Evolutionary conservation across 805 yeast genomes (phyloP), one percentile per base, ranked within the genome.

Genomic region (Ogataea chonburiensis): DNA sequence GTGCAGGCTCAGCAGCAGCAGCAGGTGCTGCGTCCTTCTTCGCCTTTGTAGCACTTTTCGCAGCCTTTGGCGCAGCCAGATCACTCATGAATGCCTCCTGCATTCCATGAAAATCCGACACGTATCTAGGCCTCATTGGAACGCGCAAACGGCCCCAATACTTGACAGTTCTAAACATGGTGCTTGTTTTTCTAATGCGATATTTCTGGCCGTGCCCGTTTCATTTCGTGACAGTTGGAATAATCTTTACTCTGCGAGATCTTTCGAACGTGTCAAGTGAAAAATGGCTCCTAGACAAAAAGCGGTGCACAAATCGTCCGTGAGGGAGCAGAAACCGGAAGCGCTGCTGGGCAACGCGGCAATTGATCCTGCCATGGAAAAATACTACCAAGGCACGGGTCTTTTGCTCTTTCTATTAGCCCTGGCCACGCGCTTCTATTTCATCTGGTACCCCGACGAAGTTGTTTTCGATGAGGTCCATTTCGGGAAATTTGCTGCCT

Each of bases 391-490:
- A 17, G 7, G 61, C 16, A 68, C 70, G 2, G 55, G 70, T 38
- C 38, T 53, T 2, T 37, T 56, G 5, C 61, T 75, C 11, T 71
- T 79, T 2, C 24, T 55, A 0, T 36, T 67, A 15, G 78, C 79
- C 0, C 61, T 68, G 21, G 62, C 56, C 32, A 71, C 80, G 4
- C 67, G 95, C 54, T 82, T 83, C 59, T 71, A 72, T 46, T 68
- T 67, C 40, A 71, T 85, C 37, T 70, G 79, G 58, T 67, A 64
- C 31, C 94, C 94, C 3, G 68, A 71, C 43, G 81, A 81, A 57
- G 94, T 85, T 40, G 93, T 85, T 3, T 85, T 85, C 50, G 95
- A 85, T 63, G 94, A 85, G 56, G 93, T 83, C 14, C 94, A 85
- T 60, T 85, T 85, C 53, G 95, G 95, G 23, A 84, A 84, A 53